These are phyloP conservation scores for Roridomyces roridus DNA, from an alignment of 768 basidiomycete genomes.

Conservation along the genomic window DNA sequence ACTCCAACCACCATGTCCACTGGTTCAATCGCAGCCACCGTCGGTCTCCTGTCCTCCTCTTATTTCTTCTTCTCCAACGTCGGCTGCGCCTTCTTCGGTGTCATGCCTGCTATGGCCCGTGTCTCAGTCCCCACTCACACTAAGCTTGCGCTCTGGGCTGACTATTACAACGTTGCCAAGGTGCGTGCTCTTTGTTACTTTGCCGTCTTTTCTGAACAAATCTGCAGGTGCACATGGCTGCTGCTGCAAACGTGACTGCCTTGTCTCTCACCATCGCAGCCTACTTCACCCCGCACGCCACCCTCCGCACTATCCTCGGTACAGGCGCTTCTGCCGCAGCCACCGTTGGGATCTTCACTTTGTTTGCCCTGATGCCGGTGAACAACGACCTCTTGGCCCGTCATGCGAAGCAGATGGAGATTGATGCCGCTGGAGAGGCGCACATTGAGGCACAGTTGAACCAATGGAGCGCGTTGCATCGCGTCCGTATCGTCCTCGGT, in stretches of 20 bases:
- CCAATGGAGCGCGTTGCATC: slow-evolving; percentile 4
- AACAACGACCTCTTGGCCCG: not conserved
- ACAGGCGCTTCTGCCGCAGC: not conserved
- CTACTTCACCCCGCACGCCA: not conserved
- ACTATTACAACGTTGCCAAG: not conserved
- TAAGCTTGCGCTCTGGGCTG: not conserved
- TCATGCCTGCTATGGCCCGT: slow-evolving; percentile 14
- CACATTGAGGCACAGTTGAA: not conserved
- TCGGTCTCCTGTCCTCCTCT: slow-evolving; percentile 6
- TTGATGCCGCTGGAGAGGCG: not conserved
- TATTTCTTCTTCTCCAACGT: slow-evolving; percentile 13
- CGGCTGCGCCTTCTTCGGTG: not conserved
- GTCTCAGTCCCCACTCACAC: not conserved
- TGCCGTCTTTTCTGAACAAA: not conserved
- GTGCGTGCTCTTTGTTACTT: not conserved
- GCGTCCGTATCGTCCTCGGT: not conserved
- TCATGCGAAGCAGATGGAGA: no score
- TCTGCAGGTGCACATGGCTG: slow-evolving; percentile 3
- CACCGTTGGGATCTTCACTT: not conserved
- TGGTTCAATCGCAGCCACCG: slow-evolving; percentile 1
- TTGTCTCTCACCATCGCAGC: not conserved
- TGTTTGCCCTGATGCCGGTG: not conserved
- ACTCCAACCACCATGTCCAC: not conserved
- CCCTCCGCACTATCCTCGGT: slow-evolving; percentile 2
- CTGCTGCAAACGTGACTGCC: not conserved